phyloP scores from a whole-genome alignment of 768 basidiomycete species.

The Calocybe cyanea region DNA sequence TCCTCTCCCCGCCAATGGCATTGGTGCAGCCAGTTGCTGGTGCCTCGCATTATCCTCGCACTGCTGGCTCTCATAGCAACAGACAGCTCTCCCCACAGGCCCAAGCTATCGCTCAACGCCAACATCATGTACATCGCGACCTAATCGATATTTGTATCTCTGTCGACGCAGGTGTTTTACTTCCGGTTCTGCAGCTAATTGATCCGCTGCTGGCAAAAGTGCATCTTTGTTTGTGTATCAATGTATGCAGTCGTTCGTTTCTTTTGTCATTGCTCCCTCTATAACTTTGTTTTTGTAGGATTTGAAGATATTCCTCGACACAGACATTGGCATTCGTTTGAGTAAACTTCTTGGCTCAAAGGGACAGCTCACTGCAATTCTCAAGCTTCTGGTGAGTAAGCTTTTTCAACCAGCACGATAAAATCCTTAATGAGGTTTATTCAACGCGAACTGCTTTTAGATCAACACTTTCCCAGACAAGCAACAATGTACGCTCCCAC shows the following conservation, averaged over 20 bases:
- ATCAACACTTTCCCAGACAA: conserved; percentile 15
- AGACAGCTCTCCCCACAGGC: conserved; percentile 7
- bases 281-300: conserved; percentile 12
- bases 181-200: conserved; percentile 12
- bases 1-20: too few relatives aligned
- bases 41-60: conserved; percentile 10
- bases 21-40: too few relatives aligned
- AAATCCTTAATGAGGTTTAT: too few relatives aligned
- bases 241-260: conserved; percentile 7
- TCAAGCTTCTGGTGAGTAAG: conserved; percentile 15
- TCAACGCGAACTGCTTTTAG: background rate
- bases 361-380: conserved; percentile 12
- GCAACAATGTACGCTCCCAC: conserved; percentile 13
- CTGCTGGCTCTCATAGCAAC: conserved; percentile 4
- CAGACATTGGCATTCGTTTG: conserved; percentile 14
- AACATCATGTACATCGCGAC: conserved; percentile 15
- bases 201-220: conserved; percentile 13
- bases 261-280: background rate
- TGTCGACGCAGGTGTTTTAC: conserved; percentile 13
- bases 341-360: conserved; percentile 14
- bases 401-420: too few relatives aligned
- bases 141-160: conserved; percentile 17
- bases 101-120: conserved; percentile 13
- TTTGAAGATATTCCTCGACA: conserved; percentile 15
- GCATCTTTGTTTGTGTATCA: conserved; percentile 17